Evolutionary conservation across 352 stramenopile genomes (phyloP).

Genomic region (Thalassiosira hispida): DNA sequence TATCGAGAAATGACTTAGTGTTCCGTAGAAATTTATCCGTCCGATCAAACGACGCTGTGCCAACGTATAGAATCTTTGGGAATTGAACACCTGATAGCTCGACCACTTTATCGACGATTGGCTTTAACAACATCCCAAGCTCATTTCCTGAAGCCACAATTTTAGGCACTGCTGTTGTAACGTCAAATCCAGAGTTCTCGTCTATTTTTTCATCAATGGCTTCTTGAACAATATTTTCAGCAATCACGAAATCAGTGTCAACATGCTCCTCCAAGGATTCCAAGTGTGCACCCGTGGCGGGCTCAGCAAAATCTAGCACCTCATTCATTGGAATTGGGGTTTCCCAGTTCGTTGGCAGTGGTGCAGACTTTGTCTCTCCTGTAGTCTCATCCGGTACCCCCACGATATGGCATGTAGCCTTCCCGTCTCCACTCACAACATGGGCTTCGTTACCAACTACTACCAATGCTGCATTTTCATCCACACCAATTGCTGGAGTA

Average conservation of each 20-base stretch:
- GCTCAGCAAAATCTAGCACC: conserved; percentile 10
- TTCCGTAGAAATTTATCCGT: conserved; percentile 2
- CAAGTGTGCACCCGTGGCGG: conserved; percentile 9
- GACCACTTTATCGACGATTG: conserved; percentile 28
- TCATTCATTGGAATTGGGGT: conserved; percentile 15
- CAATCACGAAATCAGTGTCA: conserved; percentile 29
- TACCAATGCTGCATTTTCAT: conserved; percentile 44
- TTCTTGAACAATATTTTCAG: neutral
- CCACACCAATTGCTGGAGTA: conserved; percentile 25
- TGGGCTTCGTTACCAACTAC: conserved; percentile 20
- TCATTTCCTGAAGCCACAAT: conserved; percentile 26
- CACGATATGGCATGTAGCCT: conserved; percentile 42
- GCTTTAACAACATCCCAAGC: neutral
- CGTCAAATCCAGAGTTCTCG: neutral
- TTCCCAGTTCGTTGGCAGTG: neutral
- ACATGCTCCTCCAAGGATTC: conserved; percentile 18
- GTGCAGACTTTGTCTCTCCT: conserved; percentile 13
- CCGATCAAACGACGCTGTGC: conserved; percentile 2
- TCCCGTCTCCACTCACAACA: conserved; percentile 34
- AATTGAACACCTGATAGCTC: conserved; percentile 10
- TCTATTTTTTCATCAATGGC: neutral
- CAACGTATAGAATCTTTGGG: conserved; percentile 26
- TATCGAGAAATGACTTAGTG: conserved; percentile 7
- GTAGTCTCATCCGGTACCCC: conserved; percentile 23
- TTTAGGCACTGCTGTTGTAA: conserved; percentile 16